Percentiles rank a stretch among this genome's conserved stretches.
phyloP scores from a whole-genome alignment of 2,329 filamentous ascomycete species.

The Fusarium xylarioides region DNA sequence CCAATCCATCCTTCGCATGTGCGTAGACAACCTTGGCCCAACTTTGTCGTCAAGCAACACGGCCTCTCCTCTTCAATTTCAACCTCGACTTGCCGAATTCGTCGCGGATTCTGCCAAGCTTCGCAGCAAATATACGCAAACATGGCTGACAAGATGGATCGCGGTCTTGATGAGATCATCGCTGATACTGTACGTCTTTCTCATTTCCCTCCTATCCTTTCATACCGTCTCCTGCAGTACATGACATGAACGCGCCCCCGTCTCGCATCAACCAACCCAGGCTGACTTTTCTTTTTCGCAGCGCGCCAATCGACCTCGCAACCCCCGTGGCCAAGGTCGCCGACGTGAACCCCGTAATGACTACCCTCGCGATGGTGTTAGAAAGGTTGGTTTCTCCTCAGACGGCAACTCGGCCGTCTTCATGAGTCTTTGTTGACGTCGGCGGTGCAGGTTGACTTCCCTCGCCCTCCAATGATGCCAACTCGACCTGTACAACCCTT shows the following conservation, averaged over 20 bases:
- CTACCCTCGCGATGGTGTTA: slow-evolving; percentile 83
- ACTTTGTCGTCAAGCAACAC: not conserved
- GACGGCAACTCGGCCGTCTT: not conserved
- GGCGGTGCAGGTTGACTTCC: slow-evolving; percentile 48
- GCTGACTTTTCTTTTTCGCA: slow-evolving; percentile 34
- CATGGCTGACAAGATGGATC: slow-evolving; percentile 60
- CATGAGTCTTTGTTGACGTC: slow-evolving; percentile 31
- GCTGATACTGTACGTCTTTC: slow-evolving; percentile 55
- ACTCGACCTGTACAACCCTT: slow-evolving; percentile 44
- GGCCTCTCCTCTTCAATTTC: not conserved
- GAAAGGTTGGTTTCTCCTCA: slow-evolving; percentile 72
- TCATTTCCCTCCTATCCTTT: slow-evolving; percentile 2
- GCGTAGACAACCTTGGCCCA: not conserved
- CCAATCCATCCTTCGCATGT: not conserved
- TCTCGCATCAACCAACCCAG: slow-evolving; percentile 21
- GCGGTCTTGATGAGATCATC: slow-evolving; percentile 66
- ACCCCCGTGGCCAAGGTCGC: slow-evolving; percentile 48
- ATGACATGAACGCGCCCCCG: slow-evolving; percentile 19
- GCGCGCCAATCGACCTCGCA: slow-evolving; percentile 48
- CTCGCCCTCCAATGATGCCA: slow-evolving; percentile 41
- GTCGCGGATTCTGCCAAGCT: not conserved
- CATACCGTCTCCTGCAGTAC: not conserved
- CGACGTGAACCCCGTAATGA: slow-evolving; percentile 51
- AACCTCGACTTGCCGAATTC: not conserved
- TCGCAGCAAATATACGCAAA: slow-evolving; percentile 18